A percentile compares a stretch with the other conserved stretches of the same genome.
Evolutionary conservation across 768 basidiomycete species (phyloP).

Genomic region (Strobilomyces echinocephalus): DNA sequence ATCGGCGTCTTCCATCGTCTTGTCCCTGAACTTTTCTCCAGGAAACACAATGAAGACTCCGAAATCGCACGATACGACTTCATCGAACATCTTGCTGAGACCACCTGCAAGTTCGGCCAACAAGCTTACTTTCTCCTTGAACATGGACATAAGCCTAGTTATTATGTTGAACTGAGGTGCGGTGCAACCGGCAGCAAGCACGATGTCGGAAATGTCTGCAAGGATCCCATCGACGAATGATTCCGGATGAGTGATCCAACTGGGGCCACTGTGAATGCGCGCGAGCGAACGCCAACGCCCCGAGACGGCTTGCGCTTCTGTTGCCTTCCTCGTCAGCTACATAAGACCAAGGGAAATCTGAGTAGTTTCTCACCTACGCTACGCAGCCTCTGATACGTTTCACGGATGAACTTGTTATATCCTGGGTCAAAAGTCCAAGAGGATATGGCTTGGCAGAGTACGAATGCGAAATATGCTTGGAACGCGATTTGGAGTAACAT

Average conservation of each 20-base stretch:
- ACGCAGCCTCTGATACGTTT: slow-evolving; percentile 6
- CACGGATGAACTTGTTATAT: slow-evolving; percentile 5
- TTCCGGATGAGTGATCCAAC: neutral
- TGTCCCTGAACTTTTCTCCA: slow-evolving; percentile 4
- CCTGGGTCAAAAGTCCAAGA: slow-evolving; percentile 8
- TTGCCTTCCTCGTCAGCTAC: neutral
- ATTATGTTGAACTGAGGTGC: neutral
- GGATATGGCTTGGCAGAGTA: neutral
- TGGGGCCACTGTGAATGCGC: neutral
- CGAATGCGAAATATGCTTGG: slow-evolving; percentile 6
- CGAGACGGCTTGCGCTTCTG: slow-evolving; percentile 12
- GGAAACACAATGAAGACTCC: slow-evolving; percentile 4
- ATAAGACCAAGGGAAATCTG: neutral
- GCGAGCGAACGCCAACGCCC: slow-evolving; percentile 12
- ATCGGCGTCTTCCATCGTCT: neutral
- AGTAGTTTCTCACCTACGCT: slow-evolving; percentile 1
- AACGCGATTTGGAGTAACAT: slow-evolving; percentile 13
- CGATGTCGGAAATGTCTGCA: slow-evolving; percentile 2
- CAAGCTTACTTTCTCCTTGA: slow-evolving; percentile 1
- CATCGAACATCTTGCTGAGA: slow-evolving; percentile 9
- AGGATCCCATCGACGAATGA: slow-evolving; percentile 1
- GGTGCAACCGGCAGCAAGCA: slow-evolving; percentile 7
- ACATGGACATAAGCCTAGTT: neutral
- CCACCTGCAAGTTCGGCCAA: slow-evolving; percentile 11
- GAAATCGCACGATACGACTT: slow-evolving; percentile 12